phyloP scores from a whole-genome alignment of 1,284 basidiomycete genomes.

The Puccinia brachypodii region DNA sequence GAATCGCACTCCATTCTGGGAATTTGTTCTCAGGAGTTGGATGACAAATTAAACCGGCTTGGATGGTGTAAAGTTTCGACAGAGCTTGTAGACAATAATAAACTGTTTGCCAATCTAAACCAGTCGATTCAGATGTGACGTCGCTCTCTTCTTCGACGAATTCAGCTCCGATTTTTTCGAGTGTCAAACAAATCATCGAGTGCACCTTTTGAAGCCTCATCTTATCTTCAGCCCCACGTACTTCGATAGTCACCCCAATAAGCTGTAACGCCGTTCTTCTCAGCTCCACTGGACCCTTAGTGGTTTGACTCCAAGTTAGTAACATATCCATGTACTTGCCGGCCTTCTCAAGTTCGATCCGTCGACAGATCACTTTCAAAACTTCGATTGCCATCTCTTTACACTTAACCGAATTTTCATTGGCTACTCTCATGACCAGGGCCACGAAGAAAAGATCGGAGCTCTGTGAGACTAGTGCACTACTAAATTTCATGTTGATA shows the following conservation, averaged over 20 bases:
- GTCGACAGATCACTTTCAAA: constrained; percentile 71
- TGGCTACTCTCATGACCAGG: constrained; percentile 87
- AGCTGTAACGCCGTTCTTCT: constrained; percentile 74
- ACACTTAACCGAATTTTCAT: constrained; percentile 86
- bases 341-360: constrained; percentile 67
- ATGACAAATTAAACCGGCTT: constrained; percentile 58
- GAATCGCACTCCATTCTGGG: constrained; percentile 65
- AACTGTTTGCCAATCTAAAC: constrained; percentile 74
- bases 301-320: constrained; percentile 75
- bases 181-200: not conserved
- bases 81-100: constrained; percentile 76
- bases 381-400: constrained; percentile 81
- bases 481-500: constrained; percentile 80
- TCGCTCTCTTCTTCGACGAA: constrained; percentile 60
- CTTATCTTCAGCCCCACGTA: constrained; percentile 61
- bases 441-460: constrained; percentile 88
- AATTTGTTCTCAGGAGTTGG: constrained; percentile 16
- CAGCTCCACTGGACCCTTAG: constrained; percentile 64
- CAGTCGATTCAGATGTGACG: constrained; percentile 57
- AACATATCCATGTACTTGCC: constrained; percentile 70
- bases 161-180: constrained; percentile 14
- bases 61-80: constrained; percentile 59
- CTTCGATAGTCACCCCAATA: constrained; percentile 74
- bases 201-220: constrained; percentile 24
- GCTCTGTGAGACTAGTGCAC: constrained; percentile 73